Evolutionary conservation across 148 eudicot species (phyloP), one percentile per base, ranked within the genome.

Genomic region (Limonium bicolor): DNA sequence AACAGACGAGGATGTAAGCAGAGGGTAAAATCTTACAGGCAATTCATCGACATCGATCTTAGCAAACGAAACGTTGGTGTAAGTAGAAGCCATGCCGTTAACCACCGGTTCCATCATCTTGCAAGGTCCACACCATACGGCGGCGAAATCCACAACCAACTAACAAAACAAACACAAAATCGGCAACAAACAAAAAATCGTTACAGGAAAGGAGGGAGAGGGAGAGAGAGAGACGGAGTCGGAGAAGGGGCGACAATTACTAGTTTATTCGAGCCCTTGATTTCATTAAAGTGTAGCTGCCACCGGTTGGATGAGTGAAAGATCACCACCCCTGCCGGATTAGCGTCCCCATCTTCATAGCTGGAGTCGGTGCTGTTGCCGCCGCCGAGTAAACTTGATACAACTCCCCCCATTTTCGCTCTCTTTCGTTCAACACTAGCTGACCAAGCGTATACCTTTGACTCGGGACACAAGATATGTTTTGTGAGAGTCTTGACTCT

Each of bases 51-150:
- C 95, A 22, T 90, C 97, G n/a, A 84, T 80, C 62, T 84, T 90
- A 46, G 71, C 72, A 20, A 88, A 90, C 30, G 77, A 79, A 0
- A 90, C 94, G 5, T 84, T 79, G 12, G 73, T 10, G 35, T 53
- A 80, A 22, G 70, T 64, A 15, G 60, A 30, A 18, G 97, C 65
- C 78, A 90, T 72, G 17, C 63, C 69, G 7, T 52, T 41, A 53
- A 84, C 46, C 24, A 61, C 77, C 9, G 97, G 97, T 65, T 74
- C 93, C 58, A 90, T 72, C 30, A 84, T 26, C 72, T 59, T 84
- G 71, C 95, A 84, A 2, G 97, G 97, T 11, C 93, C 87, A 40
- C 97, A 84, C 95, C 97, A 90, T 2, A 77, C 24, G 5, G 95
- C 97, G 18, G 95, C 62, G 50, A 90, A 90, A 72, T 90, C 95